Conservation (phyloP, 306 rosid species). For the Senna tora region DNA sequence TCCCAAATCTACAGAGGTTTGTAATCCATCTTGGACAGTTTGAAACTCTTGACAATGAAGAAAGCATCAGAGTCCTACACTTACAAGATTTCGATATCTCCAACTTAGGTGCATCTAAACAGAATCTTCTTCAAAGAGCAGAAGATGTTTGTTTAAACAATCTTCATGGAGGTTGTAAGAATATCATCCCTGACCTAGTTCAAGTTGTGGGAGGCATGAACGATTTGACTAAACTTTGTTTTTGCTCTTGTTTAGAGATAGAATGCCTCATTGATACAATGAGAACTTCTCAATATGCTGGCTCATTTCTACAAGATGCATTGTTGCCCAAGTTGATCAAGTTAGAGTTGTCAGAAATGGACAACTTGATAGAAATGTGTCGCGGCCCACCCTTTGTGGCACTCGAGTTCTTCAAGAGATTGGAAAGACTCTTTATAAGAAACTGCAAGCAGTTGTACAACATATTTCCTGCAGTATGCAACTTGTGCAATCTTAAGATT, state of each 20-base stretch:
- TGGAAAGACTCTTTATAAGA: background rate
- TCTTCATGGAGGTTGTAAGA: conserved; percentile 29
- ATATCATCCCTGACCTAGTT: conserved; percentile 19
- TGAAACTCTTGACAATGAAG: conserved; percentile 3
- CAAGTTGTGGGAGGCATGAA: conserved; percentile 25
- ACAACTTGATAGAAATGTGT: conserved; percentile 16
- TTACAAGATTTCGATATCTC: conserved; percentile 6
- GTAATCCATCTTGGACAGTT: conserved; percentile 1
- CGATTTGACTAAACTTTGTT: conserved; percentile 3
- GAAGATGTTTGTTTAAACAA: conserved; percentile 2
- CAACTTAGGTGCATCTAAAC: background rate
- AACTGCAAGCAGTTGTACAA: background rate
- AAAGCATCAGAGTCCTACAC: background rate
- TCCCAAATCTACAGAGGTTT: conserved; percentile 28
- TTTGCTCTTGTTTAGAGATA: conserved; percentile 21
- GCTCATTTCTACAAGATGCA: background rate
- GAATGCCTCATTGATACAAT: conserved; percentile 29
- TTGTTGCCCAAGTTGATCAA: background rate
- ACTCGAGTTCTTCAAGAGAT: conserved; percentile 24
- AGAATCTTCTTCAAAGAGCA: conserved; percentile 16
- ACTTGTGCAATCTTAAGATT: conserved; percentile 22
- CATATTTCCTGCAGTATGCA: conserved; percentile 29
- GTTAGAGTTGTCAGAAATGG: conserved; percentile 6
- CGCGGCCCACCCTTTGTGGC: conserved; percentile 1
- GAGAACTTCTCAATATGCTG: background rate